phyloP scores from a whole-genome alignment of 2,329 filamentous ascomycete genomes.

The Aspergillus calidoustus region DNA sequence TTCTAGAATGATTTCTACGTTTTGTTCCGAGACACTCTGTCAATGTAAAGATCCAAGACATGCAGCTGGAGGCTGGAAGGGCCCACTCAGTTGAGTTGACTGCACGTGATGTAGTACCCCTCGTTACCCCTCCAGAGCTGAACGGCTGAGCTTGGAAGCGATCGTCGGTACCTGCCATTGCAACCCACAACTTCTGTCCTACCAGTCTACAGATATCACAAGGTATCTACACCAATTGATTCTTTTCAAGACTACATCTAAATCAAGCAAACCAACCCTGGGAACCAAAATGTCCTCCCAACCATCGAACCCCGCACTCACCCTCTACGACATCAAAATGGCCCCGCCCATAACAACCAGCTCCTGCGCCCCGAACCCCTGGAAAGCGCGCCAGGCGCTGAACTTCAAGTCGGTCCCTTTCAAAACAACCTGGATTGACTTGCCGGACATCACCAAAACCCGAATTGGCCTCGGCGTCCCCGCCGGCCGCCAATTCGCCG shows the following conservation, averaged over 20 bases:
- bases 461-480: constrained; percentile 54
- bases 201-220: not conserved
- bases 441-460: constrained; percentile 57
- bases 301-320: constrained; percentile 29
- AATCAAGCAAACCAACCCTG: not conserved
- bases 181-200: not conserved
- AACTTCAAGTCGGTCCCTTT: constrained; percentile 56
- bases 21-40: not conserved
- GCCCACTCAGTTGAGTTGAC: not conserved
- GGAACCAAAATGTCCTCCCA: constrained; percentile 4
- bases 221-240: not conserved
- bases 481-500: constrained; percentile 58
- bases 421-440: constrained; percentile 57
- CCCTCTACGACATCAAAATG: constrained; percentile 56
- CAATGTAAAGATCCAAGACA: not conserved
- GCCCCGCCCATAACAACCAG: constrained; percentile 34
- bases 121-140: not conserved
- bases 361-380: constrained; percentile 54
- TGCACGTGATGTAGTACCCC: not conserved
- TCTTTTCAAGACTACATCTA: not conserved
- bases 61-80: not conserved
- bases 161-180: not conserved
- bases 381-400: constrained; percentile 56
- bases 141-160: no score
- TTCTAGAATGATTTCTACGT: no score